Evolutionary conservation across 139 green algal species (phyloP).

Genomic region (Micromonas pusilla): DNA sequence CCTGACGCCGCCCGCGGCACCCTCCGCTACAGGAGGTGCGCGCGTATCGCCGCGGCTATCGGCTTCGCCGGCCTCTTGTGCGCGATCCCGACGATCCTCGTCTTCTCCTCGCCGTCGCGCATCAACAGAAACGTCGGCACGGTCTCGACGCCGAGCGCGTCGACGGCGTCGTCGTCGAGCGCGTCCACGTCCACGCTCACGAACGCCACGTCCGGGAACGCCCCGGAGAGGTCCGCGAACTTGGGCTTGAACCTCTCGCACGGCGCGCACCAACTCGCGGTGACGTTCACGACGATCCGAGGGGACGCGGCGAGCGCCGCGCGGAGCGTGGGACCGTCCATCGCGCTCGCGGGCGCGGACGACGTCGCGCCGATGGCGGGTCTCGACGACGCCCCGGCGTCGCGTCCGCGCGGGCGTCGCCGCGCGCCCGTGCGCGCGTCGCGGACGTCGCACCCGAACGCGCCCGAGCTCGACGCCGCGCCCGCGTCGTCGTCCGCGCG

Average conservation of each 20-base stretch:
- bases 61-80: constrained; percentile 9
- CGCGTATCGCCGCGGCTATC: neutral
- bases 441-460: neutral
- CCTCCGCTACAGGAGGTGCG: too few species aligned
- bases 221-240: neutral
- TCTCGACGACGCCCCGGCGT: neutral
- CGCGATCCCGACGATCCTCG: neutral
- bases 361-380: neutral
- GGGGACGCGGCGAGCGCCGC: neutral
- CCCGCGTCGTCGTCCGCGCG: too few species aligned
- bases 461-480: neutral
- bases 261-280: constrained; percentile 13
- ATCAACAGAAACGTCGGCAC: constrained; percentile 12
- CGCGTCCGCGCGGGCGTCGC: neutral
- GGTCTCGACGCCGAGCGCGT: neutral
- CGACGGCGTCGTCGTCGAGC: neutral
- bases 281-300: neutral
- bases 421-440: too few species aligned
- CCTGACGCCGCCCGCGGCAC: too few species aligned
- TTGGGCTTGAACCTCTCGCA: constrained; percentile 10
- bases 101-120: neutral
- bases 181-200: neutral
- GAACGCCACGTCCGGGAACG: constrained; percentile 8
- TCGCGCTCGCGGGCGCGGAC: neutral
- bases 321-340: neutral